phyloP scores from a whole-genome alignment of 176 grass and related monocot species.

The Avena sativa region DNA sequence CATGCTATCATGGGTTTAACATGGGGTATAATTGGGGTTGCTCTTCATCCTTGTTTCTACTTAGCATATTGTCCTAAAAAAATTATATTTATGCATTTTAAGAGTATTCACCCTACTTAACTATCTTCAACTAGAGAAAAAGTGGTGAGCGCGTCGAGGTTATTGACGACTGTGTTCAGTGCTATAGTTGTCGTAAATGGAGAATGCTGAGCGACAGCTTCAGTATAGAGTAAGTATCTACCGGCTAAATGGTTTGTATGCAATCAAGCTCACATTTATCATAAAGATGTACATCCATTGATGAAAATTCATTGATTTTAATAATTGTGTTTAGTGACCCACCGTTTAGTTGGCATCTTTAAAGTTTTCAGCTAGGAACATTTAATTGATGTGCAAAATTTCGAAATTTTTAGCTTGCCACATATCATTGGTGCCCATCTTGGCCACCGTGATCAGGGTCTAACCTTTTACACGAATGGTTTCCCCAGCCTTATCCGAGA shows the following conservation, averaged over 20 bases:
- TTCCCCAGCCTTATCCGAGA: not conserved
- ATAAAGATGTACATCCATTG: not conserved
- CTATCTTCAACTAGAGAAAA: constrained; percentile 60
- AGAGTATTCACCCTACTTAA: constrained; percentile 31
- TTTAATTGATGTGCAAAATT: not conserved
- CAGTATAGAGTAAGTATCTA: constrained; percentile 41
- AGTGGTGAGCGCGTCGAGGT: constrained; percentile 33
- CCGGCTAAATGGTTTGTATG: constrained; percentile 63
- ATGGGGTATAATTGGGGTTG: not conserved
- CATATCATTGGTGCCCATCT: not conserved
- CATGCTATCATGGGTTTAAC: too few relatives aligned
- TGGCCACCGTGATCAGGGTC: not conserved
- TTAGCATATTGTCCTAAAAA: not conserved
- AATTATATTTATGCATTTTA: not conserved
- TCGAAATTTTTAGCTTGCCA: not conserved
- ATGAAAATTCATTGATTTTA: not conserved
- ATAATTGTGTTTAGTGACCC: not conserved
- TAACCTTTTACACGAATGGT: not conserved
- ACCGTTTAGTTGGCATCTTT: not conserved
- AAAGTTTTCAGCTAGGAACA: not conserved
- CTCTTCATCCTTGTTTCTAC: not conserved
- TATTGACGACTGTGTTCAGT: constrained; percentile 85
- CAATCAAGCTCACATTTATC: constrained; percentile 22
- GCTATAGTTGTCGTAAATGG: constrained; percentile 75
- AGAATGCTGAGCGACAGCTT: constrained; percentile 61